These are phyloP conservation scores for Suillus occidentalis DNA, from an alignment of 768 basidiomycete species.

Conservation along the genomic window DNA sequence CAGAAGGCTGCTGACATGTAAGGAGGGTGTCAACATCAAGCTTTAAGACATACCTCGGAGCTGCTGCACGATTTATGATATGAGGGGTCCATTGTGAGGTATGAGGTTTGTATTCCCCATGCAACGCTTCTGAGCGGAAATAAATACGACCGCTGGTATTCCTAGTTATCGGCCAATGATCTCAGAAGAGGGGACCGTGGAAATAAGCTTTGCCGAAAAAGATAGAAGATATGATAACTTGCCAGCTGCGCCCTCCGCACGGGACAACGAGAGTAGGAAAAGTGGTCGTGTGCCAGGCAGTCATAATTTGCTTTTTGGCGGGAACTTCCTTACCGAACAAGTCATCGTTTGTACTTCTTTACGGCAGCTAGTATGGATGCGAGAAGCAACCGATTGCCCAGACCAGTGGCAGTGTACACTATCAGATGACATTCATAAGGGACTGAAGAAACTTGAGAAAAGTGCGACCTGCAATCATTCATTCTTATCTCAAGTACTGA, in stretches of 20 bases:
- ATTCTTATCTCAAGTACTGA: neutral
- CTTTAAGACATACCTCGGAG: neutral
- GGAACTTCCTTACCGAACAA: neutral
- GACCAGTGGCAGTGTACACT: neutral
- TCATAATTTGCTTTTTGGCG: neutral
- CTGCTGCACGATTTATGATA: neutral
- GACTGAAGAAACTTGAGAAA: neutral
- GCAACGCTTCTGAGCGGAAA: neutral
- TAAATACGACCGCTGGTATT: neutral
- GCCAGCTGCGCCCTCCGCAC: neutral
- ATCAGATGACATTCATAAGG: neutral
- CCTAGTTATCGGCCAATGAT: slow-evolving; percentile 3
- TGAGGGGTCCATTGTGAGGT: neutral
- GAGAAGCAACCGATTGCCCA: neutral
- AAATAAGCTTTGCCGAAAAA: neutral
- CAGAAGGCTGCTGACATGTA: neutral
- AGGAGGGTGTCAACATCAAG: neutral
- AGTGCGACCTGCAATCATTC: neutral
- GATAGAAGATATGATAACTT: neutral
- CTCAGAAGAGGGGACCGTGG: neutral
- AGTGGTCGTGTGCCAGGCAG: slow-evolving; percentile 1
- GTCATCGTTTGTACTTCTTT: neutral
- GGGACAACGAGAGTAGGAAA: neutral
- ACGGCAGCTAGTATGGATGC: neutral
- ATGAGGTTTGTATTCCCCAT: neutral